Evolutionary conservation across 805 yeast genomes (phyloP).

Genomic region (Kuraishia cidri): DNA sequence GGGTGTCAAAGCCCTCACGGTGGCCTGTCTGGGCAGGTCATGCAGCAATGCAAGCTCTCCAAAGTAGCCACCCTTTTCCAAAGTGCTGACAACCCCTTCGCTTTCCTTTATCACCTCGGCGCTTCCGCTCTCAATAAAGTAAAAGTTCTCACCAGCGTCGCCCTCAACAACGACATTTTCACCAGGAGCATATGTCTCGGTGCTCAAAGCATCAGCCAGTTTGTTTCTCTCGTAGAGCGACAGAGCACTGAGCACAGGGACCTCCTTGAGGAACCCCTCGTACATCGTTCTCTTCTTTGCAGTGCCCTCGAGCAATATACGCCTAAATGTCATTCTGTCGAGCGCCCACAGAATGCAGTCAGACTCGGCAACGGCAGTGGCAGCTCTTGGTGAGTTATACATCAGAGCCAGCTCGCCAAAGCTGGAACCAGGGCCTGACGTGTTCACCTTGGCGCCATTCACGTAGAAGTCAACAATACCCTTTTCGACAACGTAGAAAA

Average conservation of each 20-base stretch:
- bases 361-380: conserved; percentile 71
- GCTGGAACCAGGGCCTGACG: conserved; percentile 79
- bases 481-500: conserved; percentile 74
- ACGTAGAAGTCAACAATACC: conserved; percentile 81
- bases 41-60: conserved; percentile 93
- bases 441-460: conserved; percentile 59
- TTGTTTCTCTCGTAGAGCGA: conserved; percentile 79
- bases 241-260: conserved; percentile 69
- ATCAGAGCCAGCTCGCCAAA: conserved; percentile 96
- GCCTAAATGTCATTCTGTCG: conserved; percentile 87
- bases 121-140: conserved; percentile 70
- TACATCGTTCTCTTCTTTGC: conserved; percentile 85
- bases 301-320: conserved; percentile 85
- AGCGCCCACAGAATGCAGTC: conserved; percentile 83
- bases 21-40: conserved; percentile 91
- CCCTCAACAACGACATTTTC: conserved; percentile 78
- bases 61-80: conserved; percentile 83
- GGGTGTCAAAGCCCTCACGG: conserved; percentile 66
- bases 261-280: conserved; percentile 80
- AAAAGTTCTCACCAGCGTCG: conserved; percentile 71
- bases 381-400: conserved; percentile 98
- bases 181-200: conserved; percentile 65
- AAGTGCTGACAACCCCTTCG: conserved; percentile 49
- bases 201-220: conserved; percentile 88
- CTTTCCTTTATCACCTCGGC: conserved; percentile 65